phyloP scores from a whole-genome alignment of 2,329 filamentous ascomycete species.

The Karstenula rhodostoma region DNA sequence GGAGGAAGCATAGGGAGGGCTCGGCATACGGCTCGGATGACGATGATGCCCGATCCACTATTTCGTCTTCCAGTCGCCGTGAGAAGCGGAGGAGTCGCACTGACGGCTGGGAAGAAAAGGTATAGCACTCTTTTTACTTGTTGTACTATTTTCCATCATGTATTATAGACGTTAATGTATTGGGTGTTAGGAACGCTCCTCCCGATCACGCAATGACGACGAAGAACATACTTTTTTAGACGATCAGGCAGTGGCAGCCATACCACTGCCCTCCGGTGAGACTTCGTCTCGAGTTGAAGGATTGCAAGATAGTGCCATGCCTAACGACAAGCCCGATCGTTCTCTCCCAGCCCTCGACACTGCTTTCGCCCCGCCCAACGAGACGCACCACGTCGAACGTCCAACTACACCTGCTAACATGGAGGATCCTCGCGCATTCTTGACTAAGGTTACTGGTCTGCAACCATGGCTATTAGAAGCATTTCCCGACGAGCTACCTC shows the following conservation, averaged over 20 bases:
- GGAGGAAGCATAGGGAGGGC: constrained; percentile 54
- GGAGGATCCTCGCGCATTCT: constrained; percentile 44
- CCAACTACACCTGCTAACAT: constrained; percentile 39
- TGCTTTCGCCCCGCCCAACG: constrained; percentile 31
- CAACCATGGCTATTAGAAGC: constrained; percentile 46
- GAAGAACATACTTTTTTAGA: constrained; percentile 69
- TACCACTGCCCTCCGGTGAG: constrained; percentile 56
- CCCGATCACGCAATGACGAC: constrained; percentile 42
- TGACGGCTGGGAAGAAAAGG: constrained; percentile 47
- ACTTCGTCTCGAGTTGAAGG: constrained; percentile 25
- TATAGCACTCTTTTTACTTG: constrained; percentile 45
- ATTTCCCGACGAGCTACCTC: constrained; percentile 46
- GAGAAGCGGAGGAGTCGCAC: constrained; percentile 53
- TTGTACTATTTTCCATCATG: constrained; percentile 31
- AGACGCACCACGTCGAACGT: constrained; percentile 32
- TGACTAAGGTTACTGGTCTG: constrained; percentile 46
- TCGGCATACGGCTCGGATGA: constrained; percentile 50
- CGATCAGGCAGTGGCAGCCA: constrained; percentile 65
- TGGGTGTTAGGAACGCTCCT: constrained; percentile 39
- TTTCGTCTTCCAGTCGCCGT: constrained; percentile 47
- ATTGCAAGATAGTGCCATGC: constrained; percentile 39
- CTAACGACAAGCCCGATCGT: constrained; percentile 44
- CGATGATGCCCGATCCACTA: constrained; percentile 46
- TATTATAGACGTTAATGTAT: constrained; percentile 22
- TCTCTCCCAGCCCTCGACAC: constrained; percentile 37